These are phyloP conservation scores for Fusarium lyarnte DNA, from an alignment of 2,329 filamentous ascomycete genomes.

Conservation along the genomic window DNA sequence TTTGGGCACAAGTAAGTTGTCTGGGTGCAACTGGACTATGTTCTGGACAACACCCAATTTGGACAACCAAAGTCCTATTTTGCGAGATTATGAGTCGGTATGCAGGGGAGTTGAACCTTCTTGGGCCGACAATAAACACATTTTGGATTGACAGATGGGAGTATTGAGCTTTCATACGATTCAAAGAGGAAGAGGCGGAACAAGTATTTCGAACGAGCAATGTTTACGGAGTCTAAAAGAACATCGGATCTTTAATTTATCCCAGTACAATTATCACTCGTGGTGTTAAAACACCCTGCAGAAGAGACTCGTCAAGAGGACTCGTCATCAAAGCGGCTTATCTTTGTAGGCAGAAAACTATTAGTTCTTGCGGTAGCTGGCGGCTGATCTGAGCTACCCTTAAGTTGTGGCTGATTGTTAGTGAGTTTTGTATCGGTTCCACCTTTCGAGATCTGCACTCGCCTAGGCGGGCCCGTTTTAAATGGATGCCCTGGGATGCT, in stretches of 20 bases:
- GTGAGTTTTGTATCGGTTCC: slow-evolving; percentile 17
- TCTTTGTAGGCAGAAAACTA: neutral
- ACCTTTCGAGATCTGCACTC: slow-evolving; percentile 37
- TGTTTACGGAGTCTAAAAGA: neutral
- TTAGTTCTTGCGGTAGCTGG: neutral
- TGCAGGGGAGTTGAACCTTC: slow-evolving; percentile 72
- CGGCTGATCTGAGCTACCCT: slow-evolving; percentile 3
- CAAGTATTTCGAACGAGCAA: neutral
- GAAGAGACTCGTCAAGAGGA: neutral
- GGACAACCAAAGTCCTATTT: slow-evolving; percentile 62
- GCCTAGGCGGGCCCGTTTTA: slow-evolving; percentile 17
- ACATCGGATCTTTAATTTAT: neutral
- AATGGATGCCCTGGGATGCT: slow-evolving; percentile 1
- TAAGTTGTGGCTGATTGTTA: slow-evolving; percentile 1
- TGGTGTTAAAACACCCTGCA: neutral
- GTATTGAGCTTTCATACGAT: neutral
- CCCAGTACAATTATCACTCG: neutral
- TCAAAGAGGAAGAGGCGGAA: neutral
- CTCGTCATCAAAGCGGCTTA: slow-evolving; percentile 36
- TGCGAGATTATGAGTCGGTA: slow-evolving; percentile 78
- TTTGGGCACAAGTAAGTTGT: slow-evolving; percentile 82
- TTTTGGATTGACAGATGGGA: slow-evolving; percentile 60
- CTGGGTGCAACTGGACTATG: slow-evolving; percentile 92
- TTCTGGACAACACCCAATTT: slow-evolving; percentile 90
- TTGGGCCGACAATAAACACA: slow-evolving; percentile 68